A percentile compares a stretch with the other conserved stretches of the same genome.
These are phyloP conservation scores for Malania oleifera DNA, from an alignment of 164 flowering plant species.

Conservation along the genomic window DNA sequence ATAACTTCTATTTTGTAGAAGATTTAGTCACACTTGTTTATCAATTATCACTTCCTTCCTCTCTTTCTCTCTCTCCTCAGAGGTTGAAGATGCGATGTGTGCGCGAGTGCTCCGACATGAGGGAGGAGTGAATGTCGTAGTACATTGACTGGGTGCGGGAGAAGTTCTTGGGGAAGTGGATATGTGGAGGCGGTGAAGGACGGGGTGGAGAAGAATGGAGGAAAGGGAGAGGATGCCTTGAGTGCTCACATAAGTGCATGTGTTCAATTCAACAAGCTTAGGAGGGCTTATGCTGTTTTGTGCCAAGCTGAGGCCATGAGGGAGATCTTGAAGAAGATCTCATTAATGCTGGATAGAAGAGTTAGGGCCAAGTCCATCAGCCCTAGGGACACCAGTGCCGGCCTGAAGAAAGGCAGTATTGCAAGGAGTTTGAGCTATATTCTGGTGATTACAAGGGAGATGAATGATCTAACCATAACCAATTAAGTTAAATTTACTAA, in stretches of 20 bases:
- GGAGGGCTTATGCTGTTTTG: conserved; percentile 42
- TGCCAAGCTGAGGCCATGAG: conserved; percentile 53
- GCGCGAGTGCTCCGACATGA: conserved; percentile 5
- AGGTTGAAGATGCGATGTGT: conserved; percentile 6
- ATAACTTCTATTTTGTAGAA: no score
- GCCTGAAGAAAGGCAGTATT: conserved; percentile 30
- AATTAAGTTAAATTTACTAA: no score
- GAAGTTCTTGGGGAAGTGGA: neutral
- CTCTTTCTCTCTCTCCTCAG: conserved; percentile 59
- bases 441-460: conserved; percentile 62
- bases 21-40: no score
- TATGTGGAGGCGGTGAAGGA: conserved; percentile 6
- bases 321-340: conserved; percentile 40
- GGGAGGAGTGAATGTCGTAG: neutral
- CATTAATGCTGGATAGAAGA: conserved; percentile 8
- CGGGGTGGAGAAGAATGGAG: conserved; percentile 26
- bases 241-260: conserved; percentile 40
- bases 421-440: conserved; percentile 81
- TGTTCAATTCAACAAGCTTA: conserved; percentile 42
- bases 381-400: conserved; percentile 24
- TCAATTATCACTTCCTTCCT: no score
- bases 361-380: conserved; percentile 35
- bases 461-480: conserved; percentile 19
- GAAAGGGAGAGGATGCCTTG: conserved; percentile 35
- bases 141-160: neutral